phyloP scores from a whole-genome alignment of 306 rosid genomes.

The Arachis stenosperma region DNA sequence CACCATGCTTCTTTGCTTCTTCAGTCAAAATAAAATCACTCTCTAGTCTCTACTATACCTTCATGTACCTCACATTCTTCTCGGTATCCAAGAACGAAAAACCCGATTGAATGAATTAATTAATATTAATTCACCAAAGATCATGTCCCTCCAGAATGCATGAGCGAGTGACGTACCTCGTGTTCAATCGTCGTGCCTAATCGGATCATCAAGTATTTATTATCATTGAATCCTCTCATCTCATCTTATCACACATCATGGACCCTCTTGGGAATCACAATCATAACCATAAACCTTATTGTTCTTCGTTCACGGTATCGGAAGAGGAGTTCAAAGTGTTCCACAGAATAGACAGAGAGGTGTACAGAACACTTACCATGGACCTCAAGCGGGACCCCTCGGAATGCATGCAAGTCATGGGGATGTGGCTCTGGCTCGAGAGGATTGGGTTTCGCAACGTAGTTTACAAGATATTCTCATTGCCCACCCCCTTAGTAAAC shows the following conservation, averaged over 20 bases:
- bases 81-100: not conserved
- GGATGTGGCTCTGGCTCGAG: conserved; percentile 83
- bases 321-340: conserved; percentile 55
- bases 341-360: conserved; percentile 63
- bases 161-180: no score
- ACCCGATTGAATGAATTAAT: no score
- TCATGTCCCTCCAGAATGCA: no score
- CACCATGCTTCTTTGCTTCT: no score
- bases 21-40: not conserved
- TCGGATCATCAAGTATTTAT: no score
- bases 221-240: no score
- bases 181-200: no score
- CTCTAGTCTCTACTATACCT: no score
- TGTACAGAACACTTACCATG: conserved; percentile 52
- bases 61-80: conserved; percentile 14
- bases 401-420: conserved; percentile 63
- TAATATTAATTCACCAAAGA: no score
- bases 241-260: no score
- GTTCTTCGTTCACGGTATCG: conserved; percentile 13
- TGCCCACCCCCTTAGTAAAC: conserved; percentile 55
- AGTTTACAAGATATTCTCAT: conserved; percentile 39
- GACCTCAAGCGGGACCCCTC: conserved; percentile 56
- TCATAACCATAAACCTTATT: no score
- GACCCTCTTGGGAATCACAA: no score
- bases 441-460: conserved; percentile 48